Conservation (phyloP, 306 rosid species). For the Urtica urens region DNA sequence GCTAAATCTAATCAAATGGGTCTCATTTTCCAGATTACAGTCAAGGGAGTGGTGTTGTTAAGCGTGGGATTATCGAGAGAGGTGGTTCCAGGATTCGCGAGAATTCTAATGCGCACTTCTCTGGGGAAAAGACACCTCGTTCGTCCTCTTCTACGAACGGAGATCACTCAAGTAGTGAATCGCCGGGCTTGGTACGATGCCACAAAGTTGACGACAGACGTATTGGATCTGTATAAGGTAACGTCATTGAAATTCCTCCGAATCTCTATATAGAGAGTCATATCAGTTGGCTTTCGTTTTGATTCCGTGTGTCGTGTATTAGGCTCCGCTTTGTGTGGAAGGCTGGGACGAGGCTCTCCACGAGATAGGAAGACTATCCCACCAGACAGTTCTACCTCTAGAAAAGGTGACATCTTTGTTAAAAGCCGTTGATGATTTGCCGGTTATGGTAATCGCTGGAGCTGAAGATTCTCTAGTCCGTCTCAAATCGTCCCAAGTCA, state of each 20-base stretch:
- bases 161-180: conserved; percentile 84
- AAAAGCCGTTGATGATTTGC: conserved; percentile 52
- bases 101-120: conserved; percentile 79
- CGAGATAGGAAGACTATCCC: conserved; percentile 88
- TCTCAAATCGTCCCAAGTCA: conserved; percentile 59
- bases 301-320: too few relatives aligned
- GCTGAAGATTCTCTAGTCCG: conserved; percentile 75
- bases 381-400: conserved; percentile 47
- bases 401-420: conserved; percentile 60
- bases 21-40: conserved; percentile 41
- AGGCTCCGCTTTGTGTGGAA: conserved; percentile 80
- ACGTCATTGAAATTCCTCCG: too few relatives aligned
- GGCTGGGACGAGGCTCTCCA: conserved; percentile 94
- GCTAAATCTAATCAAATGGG: too few relatives aligned
- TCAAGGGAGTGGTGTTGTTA: conserved; percentile 67
- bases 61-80: conserved; percentile 76
- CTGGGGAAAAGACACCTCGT: conserved; percentile 91
- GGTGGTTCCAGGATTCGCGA: conserved; percentile 87
- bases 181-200: conserved; percentile 83
- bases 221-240: conserved; percentile 73
- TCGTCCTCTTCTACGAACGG: conserved; percentile 75
- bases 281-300: conserved; percentile 1
- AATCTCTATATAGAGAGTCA: neutral
- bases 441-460: conserved; percentile 62
- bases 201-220: conserved; percentile 61